These are phyloP conservation scores for Solanum bulbocastanum DNA, from an alignment of 257 asterid genomes.

Conservation along the genomic window DNA sequence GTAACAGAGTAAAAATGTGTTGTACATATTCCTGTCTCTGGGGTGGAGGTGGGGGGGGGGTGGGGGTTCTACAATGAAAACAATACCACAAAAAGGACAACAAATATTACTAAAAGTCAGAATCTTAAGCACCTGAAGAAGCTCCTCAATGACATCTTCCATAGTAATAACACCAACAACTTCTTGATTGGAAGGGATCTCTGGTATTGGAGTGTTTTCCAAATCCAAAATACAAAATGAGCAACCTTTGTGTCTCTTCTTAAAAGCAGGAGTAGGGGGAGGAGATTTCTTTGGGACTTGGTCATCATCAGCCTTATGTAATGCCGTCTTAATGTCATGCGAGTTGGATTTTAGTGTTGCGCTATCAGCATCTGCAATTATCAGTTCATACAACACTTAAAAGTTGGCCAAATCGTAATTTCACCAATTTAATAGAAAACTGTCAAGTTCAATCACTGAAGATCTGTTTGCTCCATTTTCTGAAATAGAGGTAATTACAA, in stretches of 20 bases:
- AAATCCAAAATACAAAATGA: conserved; percentile 88
- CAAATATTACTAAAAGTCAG: neutral
- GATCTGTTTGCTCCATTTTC: neutral
- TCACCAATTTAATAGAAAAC: neutral
- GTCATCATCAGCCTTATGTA: conserved; percentile 31
- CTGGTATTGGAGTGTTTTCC: conserved; percentile 72
- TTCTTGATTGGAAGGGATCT: conserved; percentile 61
- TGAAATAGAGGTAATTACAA: neutral
- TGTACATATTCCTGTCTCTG: neutral
- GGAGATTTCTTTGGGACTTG: conserved; percentile 56
- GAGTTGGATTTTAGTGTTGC: conserved; percentile 22
- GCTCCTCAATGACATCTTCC: conserved; percentile 99
- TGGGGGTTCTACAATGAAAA: neutral
- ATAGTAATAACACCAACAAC: conserved; percentile 89
- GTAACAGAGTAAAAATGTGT: neutral
- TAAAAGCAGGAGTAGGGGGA: conserved; percentile 80
- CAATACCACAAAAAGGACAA: neutral
- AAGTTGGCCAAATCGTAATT: neutral
- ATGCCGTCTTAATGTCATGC: conserved; percentile 19
- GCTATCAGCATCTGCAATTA: conserved; percentile 33
- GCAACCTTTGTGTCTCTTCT: conserved; percentile 86
- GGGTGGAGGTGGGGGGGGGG: neutral
- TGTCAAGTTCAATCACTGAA: neutral
- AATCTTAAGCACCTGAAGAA: conserved; percentile 68
- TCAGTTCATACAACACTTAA: neutral